These are phyloP conservation scores for Fusarium virguliforme DNA, from an alignment of 2,329 filamentous ascomycete species.

Conservation along the genomic window DNA sequence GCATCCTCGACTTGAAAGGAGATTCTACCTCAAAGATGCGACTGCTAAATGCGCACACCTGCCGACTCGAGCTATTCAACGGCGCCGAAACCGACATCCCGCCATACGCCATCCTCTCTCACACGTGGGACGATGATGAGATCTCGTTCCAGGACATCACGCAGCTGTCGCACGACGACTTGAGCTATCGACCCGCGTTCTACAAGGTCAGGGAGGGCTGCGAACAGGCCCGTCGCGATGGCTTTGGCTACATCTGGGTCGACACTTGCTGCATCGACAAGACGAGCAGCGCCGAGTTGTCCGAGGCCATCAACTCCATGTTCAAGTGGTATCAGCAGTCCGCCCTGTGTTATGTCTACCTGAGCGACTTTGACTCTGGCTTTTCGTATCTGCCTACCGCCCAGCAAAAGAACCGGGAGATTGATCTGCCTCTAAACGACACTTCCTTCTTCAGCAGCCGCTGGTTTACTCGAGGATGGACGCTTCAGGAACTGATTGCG, in stretches of 20 bases:
- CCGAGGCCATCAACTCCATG: constrained; percentile 53
- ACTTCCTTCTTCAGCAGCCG: constrained; percentile 38
- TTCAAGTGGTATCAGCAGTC: constrained; percentile 51
- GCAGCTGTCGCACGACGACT: neutral
- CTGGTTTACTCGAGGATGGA: constrained; percentile 50
- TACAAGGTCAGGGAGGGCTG: constrained; percentile 44
- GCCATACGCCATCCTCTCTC: constrained; percentile 57
- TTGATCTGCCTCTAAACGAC: constrained; percentile 3
- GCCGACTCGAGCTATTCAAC: constrained; percentile 46
- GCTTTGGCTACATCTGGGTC: constrained; percentile 46
- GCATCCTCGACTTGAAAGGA: neutral
- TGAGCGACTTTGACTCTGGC: constrained; percentile 39
- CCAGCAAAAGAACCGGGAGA: neutral
- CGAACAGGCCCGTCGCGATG: constrained; percentile 28
- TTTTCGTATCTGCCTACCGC: neutral
- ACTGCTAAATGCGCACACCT: constrained; percentile 48
- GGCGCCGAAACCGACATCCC: constrained; percentile 37
- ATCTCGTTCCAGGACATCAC: constrained; percentile 52
- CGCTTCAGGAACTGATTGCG: constrained; percentile 54
- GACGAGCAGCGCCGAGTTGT: constrained; percentile 48
- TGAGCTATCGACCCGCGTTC: constrained; percentile 22
- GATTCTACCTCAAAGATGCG: constrained; percentile 43
- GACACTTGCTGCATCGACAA: constrained; percentile 54
- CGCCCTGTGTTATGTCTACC: constrained; percentile 48
- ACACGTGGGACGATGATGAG: constrained; percentile 55